Base-by-base conservation (phyloP, 805 yeast genomes). In the Cyberlindnera meyerae region DNA sequence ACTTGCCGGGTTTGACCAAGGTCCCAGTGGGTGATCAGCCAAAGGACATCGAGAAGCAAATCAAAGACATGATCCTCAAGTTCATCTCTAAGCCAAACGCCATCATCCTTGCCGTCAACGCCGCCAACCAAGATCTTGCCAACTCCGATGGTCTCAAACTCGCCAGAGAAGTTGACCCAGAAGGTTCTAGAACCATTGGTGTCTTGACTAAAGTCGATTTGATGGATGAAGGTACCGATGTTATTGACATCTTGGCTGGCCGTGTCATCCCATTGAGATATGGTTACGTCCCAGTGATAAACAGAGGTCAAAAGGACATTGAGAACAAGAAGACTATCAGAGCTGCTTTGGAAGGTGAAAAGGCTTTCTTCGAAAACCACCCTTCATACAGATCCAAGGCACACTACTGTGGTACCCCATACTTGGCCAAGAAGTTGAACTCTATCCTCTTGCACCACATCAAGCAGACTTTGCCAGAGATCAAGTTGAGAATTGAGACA, bases 21-120 rank as follows among this genome's bases (percentile, higher is more conserved):
- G 98, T 93, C 26, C 98, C 98, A 4, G 96, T 93, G 38, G 98
- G 98, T 33, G 98, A 93, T 65, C 98, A 93, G 65, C 98, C 98
- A 37, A 82, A 84, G 53, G 98, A 93, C 62, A 93, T 93, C 48
- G 98, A 93, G 66, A 78, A 74, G 47, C 97, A 87, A 65, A 93
- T 93, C 54, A 80, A 88, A 56, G 95, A 88, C 47, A 82, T 93
- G 87, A 70, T 93, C 32, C 71, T 93, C 73, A 89, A 88, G 62
- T 93, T 82, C 58, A 89, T 93, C 48, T 82, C 96, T 18, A 88
- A 88, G 54, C 97, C 97, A 40, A 90, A 93, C 55, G 95, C 97
- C 43, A 85, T 93, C 47, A 82, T 93, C 42, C 70, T 93, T 38
- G 90, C 97, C 1, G 97, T 93, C 20, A 89, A 95, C 39, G 94